Evolutionary conservation across 2,329 filamentous ascomycete genomes (phyloP).

Genomic region (Septoria linicola): DNA sequence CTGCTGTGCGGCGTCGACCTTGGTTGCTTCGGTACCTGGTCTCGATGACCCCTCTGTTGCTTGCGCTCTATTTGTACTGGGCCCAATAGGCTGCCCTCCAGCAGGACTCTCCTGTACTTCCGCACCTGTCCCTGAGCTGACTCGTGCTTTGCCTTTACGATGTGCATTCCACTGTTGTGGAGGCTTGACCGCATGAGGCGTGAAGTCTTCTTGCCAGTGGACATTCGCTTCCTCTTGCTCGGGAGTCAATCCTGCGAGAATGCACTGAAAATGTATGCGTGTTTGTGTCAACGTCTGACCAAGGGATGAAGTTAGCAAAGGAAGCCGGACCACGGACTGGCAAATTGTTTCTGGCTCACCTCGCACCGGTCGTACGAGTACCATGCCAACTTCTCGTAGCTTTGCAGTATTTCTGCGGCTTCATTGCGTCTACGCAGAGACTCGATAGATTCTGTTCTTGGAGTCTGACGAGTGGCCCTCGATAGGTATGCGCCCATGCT

Average conservation of each 20-base stretch:
- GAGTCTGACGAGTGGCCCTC: neutral
- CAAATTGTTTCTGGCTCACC: no score
- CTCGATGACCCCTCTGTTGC: neutral
- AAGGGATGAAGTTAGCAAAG: no score
- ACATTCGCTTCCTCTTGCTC: slow-evolving; percentile 25
- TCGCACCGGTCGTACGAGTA: slow-evolving; percentile 31
- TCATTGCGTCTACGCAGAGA: slow-evolving; percentile 27
- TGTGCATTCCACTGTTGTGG: slow-evolving; percentile 16
- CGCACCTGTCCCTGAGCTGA: slow-evolving; percentile 17
- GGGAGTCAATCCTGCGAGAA: slow-evolving; percentile 32
- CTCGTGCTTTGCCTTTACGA: slow-evolving; percentile 30
- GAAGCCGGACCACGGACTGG: no score
- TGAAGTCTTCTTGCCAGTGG: slow-evolving; percentile 32
- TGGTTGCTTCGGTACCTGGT: neutral
- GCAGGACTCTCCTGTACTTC: neutral
- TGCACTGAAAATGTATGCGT: slow-evolving; percentile 34
- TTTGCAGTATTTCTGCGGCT: slow-evolving; percentile 34
- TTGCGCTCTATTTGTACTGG: neutral
- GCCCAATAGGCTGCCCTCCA: neutral
- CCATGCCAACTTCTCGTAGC: slow-evolving; percentile 38
- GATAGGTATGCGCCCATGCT: neutral
- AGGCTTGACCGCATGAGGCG: slow-evolving; percentile 24
- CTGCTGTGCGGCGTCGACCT: no score
- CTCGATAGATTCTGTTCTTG: slow-evolving; percentile 31
- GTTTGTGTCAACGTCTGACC: slow-evolving; percentile 36